A percentile compares a stretch with the other conserved stretches of the same genome.
phyloP scores from a whole-genome alignment of 768 basidiomycete genomes.

The Suillus bovinus region DNA sequence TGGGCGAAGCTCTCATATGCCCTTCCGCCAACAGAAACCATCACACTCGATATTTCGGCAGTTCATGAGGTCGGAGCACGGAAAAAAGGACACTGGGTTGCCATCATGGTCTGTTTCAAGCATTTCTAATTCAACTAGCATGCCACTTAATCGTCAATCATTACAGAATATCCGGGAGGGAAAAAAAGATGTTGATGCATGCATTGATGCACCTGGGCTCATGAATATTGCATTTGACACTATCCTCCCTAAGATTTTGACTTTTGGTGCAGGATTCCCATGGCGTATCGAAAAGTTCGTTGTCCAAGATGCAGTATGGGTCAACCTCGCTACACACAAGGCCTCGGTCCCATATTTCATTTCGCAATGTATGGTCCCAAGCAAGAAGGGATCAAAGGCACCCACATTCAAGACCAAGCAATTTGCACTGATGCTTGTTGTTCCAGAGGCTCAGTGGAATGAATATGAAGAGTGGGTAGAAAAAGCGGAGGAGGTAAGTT shows the following conservation, averaged over 20 bases:
- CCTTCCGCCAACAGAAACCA: constrained; percentile 7
- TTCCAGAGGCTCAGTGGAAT: constrained; percentile 9
- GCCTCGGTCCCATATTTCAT: constrained; percentile 2
- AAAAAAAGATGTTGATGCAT: constrained; percentile 9
- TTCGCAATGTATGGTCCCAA: constrained; percentile 3
- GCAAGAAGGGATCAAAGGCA: neutral
- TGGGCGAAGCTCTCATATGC: constrained; percentile 4
- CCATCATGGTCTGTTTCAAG: neutral
- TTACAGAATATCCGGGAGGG: constrained; percentile 13
- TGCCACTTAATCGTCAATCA: neutral
- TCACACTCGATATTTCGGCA: constrained; percentile 6
- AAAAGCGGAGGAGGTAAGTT: neutral
- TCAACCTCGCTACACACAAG: constrained; percentile 3
- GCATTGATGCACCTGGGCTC: neutral
- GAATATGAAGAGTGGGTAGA: constrained; percentile 3
- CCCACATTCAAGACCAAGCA: constrained; percentile 7
- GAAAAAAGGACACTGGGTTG: neutral
- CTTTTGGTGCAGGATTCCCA: neutral
- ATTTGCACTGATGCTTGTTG: constrained; percentile 4
- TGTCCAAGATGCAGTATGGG: constrained; percentile 6
- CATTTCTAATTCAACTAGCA: too few species aligned
- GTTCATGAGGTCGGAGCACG: neutral
- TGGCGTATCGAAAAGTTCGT: neutral
- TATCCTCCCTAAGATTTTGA: neutral
- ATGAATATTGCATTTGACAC: neutral